A percentile compares a stretch with the other conserved stretches of the same genome.
Evolutionary conservation across 768 basidiomycete species (phyloP).

Genomic region (Austroboletus festivus): DNA sequence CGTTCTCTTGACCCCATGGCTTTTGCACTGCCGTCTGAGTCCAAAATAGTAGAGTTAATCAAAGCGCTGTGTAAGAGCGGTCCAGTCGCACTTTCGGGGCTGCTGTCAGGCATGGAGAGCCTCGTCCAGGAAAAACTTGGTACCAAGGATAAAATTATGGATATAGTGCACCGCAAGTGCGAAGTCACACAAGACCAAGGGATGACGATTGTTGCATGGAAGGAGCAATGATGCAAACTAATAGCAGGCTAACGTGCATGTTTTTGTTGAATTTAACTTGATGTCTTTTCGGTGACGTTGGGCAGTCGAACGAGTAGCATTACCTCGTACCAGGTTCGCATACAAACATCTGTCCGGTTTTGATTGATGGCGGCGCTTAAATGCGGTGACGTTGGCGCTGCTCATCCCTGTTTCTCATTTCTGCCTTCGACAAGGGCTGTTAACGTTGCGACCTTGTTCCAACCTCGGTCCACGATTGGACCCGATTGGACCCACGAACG

Average conservation of each 20-base stretch:
- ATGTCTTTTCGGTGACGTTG: neutral
- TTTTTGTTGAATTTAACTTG: neutral
- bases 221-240: slow-evolving; percentile 16
- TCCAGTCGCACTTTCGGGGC: slow-evolving; percentile 26
- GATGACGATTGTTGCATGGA: slow-evolving; percentile 21
- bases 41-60: slow-evolving; percentile 65
- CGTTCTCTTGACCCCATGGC: slow-evolving; percentile 32
- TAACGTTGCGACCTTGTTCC: slow-evolving; percentile 27
- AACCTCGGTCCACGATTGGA: slow-evolving; percentile 3
- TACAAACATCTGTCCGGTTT: too few relatives aligned
- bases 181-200: slow-evolving; percentile 51
- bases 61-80: slow-evolving; percentile 38
- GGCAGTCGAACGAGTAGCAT: too few relatives aligned
- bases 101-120: slow-evolving; percentile 23
- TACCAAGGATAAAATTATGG: slow-evolving; percentile 71
- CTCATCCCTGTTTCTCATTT: slow-evolving; percentile 23
- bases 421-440: slow-evolving; percentile 25
- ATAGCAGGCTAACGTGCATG: slow-evolving; percentile 2
- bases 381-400: slow-evolving; percentile 20
- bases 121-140: slow-evolving; percentile 45
- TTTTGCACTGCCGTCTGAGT: slow-evolving; percentile 74
- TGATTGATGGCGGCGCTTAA: neutral
- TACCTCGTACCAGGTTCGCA: too few relatives aligned
- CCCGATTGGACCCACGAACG: too few relatives aligned
- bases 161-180: slow-evolving; percentile 71